Conservation (phyloP, 176 grass and related monocot genomes). For the Triticum monococcum region DNA sequence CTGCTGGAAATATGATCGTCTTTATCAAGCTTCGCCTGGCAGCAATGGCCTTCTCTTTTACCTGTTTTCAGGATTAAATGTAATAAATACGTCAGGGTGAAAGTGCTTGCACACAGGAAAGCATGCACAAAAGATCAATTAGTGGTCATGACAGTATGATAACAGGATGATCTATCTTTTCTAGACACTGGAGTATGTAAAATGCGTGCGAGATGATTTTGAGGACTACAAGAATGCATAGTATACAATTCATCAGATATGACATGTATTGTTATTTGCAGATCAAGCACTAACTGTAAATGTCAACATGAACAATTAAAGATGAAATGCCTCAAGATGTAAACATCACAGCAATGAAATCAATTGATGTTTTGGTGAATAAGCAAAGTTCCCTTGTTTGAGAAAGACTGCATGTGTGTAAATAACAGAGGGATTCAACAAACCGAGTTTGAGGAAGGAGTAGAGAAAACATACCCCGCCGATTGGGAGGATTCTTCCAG, state of each 20-base stretch:
- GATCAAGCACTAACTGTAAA: background rate
- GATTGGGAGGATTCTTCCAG: slow-evolving; percentile 88
- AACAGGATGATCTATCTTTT: background rate
- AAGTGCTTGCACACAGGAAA: background rate
- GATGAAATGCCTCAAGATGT: background rate
- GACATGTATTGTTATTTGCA: background rate
- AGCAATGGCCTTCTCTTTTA: slow-evolving; percentile 99
- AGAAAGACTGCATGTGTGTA: background rate
- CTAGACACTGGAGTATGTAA: background rate
- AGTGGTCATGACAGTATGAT: background rate
- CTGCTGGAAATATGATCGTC: slow-evolving; percentile 84
- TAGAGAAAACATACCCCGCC: slow-evolving; percentile 68
- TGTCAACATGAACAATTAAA: background rate
- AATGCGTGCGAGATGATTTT: background rate
- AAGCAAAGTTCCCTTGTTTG: background rate
- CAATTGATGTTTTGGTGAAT: background rate
- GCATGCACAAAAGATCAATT: background rate
- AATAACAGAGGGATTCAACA: background rate
- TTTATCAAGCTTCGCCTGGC: slow-evolving; percentile 78
- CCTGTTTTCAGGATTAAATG: slow-evolving; percentile 47
- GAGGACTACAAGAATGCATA: background rate
- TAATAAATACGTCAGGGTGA: background rate
- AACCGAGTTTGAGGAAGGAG: slow-evolving; percentile 1
- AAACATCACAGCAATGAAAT: background rate
- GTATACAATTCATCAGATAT: background rate